Evolutionary conservation across 2,329 filamentous ascomycete species (phyloP), one percentile per base, ranked within the genome.

Genomic region (Pseudogymnoascus sp.): DNA sequence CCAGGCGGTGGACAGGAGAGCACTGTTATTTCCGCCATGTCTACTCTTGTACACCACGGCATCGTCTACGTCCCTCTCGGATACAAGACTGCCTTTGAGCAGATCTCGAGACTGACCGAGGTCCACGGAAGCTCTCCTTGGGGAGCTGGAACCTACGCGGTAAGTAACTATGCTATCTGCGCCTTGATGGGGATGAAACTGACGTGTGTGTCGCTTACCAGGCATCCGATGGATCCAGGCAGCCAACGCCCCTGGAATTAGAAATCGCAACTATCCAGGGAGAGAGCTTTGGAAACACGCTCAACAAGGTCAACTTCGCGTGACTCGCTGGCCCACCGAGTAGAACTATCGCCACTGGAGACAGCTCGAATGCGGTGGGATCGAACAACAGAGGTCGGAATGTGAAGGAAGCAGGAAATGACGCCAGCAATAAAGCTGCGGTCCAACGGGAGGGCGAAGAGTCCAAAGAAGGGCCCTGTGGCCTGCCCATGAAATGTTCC

Each of bases 1-100:
- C 80, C 81, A 63, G 95, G 95, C 66, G 95, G 95, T 75, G 95
- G 95, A 67, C 95, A 99, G 81, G 95, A 99, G 80, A 87, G 86
- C 64, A 99, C 95, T 61, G 88, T 84, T 69, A 79, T 97, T 67
- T 81, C 88, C 35, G 80, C 88, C 74, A 86, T 97, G 85, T 91
- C 87, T 73, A 97, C 93, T 19, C 81, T 97, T 63, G 77, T 87
- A 65, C 95, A 97, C 80, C 95, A 97, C 81, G 95, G 95, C 72
- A 88, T 97, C 80, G 88, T 95, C 81, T 97, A 89, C 76, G 91
- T 97, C n/a, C 95, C 95, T 59, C 82, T 97, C 62, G 95, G 95
- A 63, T 97, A 96, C 82, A 88, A 90, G 78, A 90, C 87, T 72
- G 79, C 86, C 61, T 97, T 96, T 74, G 74, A 74, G 65, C 78